These are phyloP conservation scores for Sisymbrium altissimum DNA, from an alignment of 345 rosid species.

Conservation along the genomic window DNA sequence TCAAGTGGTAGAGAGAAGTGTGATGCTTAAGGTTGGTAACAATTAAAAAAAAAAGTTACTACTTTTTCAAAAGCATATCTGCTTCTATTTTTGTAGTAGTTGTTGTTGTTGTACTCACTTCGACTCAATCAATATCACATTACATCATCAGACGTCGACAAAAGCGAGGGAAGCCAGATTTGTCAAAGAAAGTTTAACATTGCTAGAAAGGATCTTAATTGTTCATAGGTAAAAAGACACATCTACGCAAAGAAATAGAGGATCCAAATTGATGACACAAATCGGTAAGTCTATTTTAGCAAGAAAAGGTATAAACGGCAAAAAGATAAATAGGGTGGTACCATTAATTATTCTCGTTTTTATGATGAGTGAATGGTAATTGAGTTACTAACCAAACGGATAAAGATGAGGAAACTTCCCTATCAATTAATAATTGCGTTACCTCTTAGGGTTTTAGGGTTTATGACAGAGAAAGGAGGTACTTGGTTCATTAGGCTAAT, in stretches of 20 bases:
- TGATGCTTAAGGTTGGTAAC: slow-evolving; percentile 33
- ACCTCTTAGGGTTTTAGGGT: not conserved
- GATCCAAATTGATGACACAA: not conserved
- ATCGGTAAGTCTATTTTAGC: not conserved
- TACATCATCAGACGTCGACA: slow-evolving; percentile 29
- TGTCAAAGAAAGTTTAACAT: slow-evolving; percentile 28
- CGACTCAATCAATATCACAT: slow-evolving; percentile 27
- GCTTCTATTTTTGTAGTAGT: slow-evolving; percentile 31
- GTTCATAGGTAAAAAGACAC: not conserved
- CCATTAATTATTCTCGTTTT: not conserved
- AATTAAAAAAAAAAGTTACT: not conserved
- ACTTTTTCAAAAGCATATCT: slow-evolving; percentile 23
- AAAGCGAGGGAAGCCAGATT: slow-evolving; percentile 21
- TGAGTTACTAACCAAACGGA: not conserved
- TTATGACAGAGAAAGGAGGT: not conserved
- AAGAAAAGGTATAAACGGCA: not conserved
- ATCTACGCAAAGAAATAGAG: not conserved
- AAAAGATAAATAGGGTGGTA: not conserved
- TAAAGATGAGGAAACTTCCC: not conserved
- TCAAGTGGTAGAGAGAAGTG: slow-evolving; percentile 37
- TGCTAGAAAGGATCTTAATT: slow-evolving; percentile 23
- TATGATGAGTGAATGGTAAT: not conserved
- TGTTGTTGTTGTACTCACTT: slow-evolving; percentile 22
- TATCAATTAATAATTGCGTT: not conserved
- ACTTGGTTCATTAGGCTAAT: not conserved